phyloP scores from a whole-genome alignment of 139 green algal species.

The Dunaliella primolecta region DNA sequence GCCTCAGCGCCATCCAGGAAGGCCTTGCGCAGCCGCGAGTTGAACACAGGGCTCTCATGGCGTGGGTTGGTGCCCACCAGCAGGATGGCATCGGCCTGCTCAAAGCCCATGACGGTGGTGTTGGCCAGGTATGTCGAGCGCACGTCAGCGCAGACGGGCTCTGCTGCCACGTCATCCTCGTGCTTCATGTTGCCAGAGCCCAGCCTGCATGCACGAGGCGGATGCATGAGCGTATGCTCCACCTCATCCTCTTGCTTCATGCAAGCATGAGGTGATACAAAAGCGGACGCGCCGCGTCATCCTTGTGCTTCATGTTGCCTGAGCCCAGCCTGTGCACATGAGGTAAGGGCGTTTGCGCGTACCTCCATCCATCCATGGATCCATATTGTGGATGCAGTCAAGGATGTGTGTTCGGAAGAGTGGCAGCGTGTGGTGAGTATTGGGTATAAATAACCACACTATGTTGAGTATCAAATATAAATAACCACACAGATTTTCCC shows the following conservation, averaged over 20 bases:
- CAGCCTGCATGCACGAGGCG: conserved; percentile 33
- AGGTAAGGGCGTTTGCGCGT: too few relatives aligned
- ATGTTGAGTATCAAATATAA: too few relatives aligned
- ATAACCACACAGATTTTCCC: too few relatives aligned
- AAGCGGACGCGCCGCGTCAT: too few relatives aligned
- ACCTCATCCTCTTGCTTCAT: background rate
- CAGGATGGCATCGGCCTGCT: conserved; percentile 41
- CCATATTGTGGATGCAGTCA: too few relatives aligned
- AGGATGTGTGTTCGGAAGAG: too few relatives aligned
- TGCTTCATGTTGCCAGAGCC: conserved; percentile 69
- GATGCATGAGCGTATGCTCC: background rate
- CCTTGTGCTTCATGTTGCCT: conserved; percentile 67
- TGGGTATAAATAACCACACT: too few relatives aligned
- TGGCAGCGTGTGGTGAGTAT: too few relatives aligned
- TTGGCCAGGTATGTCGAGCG: conserved; percentile 90
- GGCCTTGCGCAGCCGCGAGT: conserved; percentile 82
- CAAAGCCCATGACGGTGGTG: conserved; percentile 80
- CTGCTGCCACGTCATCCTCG: conserved; percentile 47
- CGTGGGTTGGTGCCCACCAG: conserved; percentile 83
- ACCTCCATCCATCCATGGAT: too few relatives aligned
- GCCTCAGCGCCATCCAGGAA: conserved; percentile 52
- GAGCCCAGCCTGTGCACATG: conserved; percentile 70
- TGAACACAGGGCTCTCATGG: conserved; percentile 92
- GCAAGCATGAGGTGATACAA: too few relatives aligned
- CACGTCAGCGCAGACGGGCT: conserved; percentile 68